phyloP scores from a whole-genome alignment of 768 basidiomycete genomes.

The Leccinum imitatum region DNA sequence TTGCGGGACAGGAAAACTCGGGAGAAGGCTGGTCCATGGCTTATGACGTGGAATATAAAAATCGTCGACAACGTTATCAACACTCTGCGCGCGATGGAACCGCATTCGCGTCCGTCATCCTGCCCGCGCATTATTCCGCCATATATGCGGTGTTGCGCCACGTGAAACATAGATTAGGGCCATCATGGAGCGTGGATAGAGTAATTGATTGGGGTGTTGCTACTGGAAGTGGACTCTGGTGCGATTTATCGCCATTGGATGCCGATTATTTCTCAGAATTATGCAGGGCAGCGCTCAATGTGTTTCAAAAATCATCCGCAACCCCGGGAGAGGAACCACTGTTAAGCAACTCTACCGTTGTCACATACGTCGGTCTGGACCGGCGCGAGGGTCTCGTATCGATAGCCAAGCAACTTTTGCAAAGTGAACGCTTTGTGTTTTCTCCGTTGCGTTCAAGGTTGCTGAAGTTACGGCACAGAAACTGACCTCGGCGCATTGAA shows the following conservation, averaged over 20 bases:
- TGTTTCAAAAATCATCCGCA: constrained; percentile 50
- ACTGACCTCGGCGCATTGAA: constrained; percentile 45
- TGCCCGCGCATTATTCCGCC: constrained; percentile 84
- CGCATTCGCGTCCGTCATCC: constrained; percentile 82
- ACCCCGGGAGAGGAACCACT: constrained; percentile 32
- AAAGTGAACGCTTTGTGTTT: constrained; percentile 40
- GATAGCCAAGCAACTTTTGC: constrained; percentile 64
- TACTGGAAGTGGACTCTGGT: constrained; percentile 85
- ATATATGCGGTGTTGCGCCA: constrained; percentile 74
- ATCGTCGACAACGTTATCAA: constrained; percentile 52
- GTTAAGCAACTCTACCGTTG: constrained; percentile 50
- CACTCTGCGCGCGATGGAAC: constrained; percentile 73
- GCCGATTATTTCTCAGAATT: constrained; percentile 12
- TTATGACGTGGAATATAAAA: constrained; percentile 61
- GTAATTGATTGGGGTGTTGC: constrained; percentile 86
- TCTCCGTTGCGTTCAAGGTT: constrained; percentile 2
- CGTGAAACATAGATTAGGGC: constrained; percentile 59
- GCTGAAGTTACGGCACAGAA: constrained; percentile 38
- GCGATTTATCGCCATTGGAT: constrained; percentile 18
- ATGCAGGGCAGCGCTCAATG: constrained; percentile 62
- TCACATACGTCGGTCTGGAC: constrained; percentile 73
- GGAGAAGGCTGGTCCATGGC: constrained; percentile 51
- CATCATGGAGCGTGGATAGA: constrained; percentile 55
- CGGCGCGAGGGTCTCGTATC: constrained; percentile 66
- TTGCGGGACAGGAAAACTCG: constrained; percentile 38